phyloP scores from a whole-genome alignment of 257 asterid genomes.

The Oldenlandia corymbosa region DNA sequence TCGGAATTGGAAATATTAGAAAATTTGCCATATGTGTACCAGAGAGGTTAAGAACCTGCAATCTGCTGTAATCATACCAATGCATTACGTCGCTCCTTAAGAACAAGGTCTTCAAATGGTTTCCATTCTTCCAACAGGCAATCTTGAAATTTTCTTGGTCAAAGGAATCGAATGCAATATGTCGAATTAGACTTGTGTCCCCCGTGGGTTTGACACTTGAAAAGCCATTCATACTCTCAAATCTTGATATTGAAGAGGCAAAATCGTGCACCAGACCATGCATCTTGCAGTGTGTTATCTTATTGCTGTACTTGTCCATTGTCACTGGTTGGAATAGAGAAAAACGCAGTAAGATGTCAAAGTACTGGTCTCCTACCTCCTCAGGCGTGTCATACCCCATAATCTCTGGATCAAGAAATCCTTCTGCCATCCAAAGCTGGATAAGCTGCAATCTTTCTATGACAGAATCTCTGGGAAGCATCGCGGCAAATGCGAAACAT shows the following conservation, averaged over 20 bases:
- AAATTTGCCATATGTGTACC: neutral
- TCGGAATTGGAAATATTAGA: neutral
- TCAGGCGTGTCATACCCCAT: neutral
- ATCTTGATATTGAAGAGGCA: neutral
- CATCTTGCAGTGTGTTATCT: neutral
- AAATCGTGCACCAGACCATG: neutral
- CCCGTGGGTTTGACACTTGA: neutral
- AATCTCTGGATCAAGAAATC: neutral
- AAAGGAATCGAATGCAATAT: neutral
- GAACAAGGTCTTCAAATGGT: neutral
- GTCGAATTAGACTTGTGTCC: neutral
- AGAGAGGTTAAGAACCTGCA: slow-evolving; percentile 1
- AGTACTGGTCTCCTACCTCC: neutral
- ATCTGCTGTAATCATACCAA: neutral
- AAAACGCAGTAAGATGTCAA: neutral
- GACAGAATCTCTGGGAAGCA: neutral
- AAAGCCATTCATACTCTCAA: neutral
- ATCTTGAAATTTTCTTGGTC: neutral
- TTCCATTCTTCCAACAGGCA: neutral
- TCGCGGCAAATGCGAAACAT: neutral
- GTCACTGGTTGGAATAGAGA: neutral
- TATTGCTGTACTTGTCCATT: neutral
- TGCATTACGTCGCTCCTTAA: neutral
- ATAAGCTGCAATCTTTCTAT: slow-evolving; percentile 3
- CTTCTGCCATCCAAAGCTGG: slow-evolving; percentile 22